phyloP scores from a whole-genome alignment of 805 yeast species.

The Zygosaccharomyces siamensis region DNA sequence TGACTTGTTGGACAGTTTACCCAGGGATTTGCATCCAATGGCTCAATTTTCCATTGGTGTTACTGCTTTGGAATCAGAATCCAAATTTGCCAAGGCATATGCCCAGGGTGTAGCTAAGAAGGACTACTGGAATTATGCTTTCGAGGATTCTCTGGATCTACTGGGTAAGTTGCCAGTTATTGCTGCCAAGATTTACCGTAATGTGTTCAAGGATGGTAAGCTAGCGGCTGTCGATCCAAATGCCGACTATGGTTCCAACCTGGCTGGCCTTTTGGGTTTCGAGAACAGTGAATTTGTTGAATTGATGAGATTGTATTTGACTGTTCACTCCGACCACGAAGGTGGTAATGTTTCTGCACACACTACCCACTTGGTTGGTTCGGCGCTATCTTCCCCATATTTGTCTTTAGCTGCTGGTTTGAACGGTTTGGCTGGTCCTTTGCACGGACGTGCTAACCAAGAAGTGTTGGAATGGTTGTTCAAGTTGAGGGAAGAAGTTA shows the following conservation, averaged over 20 bases:
- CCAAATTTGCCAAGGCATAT: slow-evolving; percentile 79
- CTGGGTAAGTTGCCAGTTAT: slow-evolving; percentile 78
- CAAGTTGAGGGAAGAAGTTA: slow-evolving; percentile 52
- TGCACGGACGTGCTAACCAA: slow-evolving; percentile 85
- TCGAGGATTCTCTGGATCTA: slow-evolving; percentile 73
- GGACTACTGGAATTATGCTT: slow-evolving; percentile 81
- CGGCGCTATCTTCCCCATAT: slow-evolving; percentile 75
- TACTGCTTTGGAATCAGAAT: slow-evolving; percentile 75
- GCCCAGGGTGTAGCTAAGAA: slow-evolving; percentile 77
- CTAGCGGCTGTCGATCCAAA: slow-evolving; percentile 45
- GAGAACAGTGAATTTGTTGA: slow-evolving; percentile 67
- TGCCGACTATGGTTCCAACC: slow-evolving; percentile 63
- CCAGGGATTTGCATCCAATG: slow-evolving; percentile 80
- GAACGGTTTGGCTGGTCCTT: slow-evolving; percentile 83
- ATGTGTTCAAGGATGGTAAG: slow-evolving; percentile 79
- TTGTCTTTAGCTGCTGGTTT: slow-evolving; percentile 76
- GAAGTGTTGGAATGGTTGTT: slow-evolving; percentile 80
- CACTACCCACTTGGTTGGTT: slow-evolving; percentile 81
- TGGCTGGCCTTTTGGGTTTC: slow-evolving; percentile 55
- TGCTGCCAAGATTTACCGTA: slow-evolving; percentile 80
- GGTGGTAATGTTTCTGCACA: slow-evolving; percentile 89
- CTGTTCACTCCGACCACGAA: slow-evolving; percentile 84
- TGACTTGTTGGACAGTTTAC: slow-evolving; percentile 67
- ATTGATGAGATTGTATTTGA: slow-evolving; percentile 73
- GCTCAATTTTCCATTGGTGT: slow-evolving; percentile 84